Conservation (phyloP, 2,329 filamentous ascomycete genomes). For the Nemania sp. region DNA sequence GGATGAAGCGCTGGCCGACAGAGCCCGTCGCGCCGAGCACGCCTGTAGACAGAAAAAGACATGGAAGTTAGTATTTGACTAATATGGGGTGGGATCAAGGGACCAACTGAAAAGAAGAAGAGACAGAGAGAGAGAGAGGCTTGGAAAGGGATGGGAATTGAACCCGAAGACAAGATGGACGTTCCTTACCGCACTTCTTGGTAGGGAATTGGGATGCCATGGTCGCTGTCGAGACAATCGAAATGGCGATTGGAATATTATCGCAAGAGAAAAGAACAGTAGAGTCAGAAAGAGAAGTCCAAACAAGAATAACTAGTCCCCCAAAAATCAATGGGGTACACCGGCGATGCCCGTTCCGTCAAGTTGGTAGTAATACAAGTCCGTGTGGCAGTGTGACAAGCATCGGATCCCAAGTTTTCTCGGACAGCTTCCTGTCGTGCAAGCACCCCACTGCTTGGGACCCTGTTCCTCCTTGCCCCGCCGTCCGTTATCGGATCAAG, state of each 20-base stretch:
- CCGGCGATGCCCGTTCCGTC: too few relatives aligned
- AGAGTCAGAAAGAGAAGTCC: not conserved
- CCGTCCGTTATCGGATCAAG: conserved; percentile 63
- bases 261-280: not conserved
- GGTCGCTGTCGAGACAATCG: conserved; percentile 9
- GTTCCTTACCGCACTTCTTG: conserved; percentile 60
- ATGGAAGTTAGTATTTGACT: too few relatives aligned
- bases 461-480: conserved; percentile 25
- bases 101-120: not conserved
- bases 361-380: not conserved
- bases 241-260: too few relatives aligned
- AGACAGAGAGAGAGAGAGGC: not conserved
- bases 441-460: conserved; percentile 28
- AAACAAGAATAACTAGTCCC: not conserved
- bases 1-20: conserved; percentile 93
- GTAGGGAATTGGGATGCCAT: conserved; percentile 50
- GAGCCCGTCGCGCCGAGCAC: conserved; percentile 92
- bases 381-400: too few relatives aligned
- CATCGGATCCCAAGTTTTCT: too few relatives aligned
- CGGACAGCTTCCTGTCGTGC: conserved; percentile 10
- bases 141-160: not conserved
- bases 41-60: too few relatives aligned
- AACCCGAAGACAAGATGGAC: not conserved
- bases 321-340: too few relatives aligned
- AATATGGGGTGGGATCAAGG: too few relatives aligned